These are phyloP conservation scores for Suhomyces anneliseae DNA, from an alignment of 1,139 yeast genomes.

Conservation along the genomic window DNA sequence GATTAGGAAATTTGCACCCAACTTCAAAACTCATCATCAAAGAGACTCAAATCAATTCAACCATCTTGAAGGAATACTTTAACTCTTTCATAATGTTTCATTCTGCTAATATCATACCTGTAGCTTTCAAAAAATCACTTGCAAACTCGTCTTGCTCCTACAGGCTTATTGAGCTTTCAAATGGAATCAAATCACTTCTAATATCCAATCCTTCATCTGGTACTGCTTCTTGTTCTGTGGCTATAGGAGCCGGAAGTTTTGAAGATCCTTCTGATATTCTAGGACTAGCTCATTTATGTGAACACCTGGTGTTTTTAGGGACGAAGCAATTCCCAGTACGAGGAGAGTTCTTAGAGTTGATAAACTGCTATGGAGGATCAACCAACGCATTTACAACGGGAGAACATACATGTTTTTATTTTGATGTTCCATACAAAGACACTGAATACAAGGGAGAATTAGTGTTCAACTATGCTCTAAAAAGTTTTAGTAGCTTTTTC, in stretches of 20 bases:
- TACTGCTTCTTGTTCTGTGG: slow-evolving; percentile 44
- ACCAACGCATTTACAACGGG: slow-evolving; percentile 69
- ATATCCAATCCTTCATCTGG: slow-evolving; percentile 58
- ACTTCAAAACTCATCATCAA: not conserved
- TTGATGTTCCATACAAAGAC: slow-evolving; percentile 53
- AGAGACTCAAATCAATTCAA: not conserved
- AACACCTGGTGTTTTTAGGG: slow-evolving; percentile 64
- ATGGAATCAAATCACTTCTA: slow-evolving; percentile 52
- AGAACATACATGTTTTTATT: slow-evolving; percentile 60
- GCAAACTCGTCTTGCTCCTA: slow-evolving; percentile 37
- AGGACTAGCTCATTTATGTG: slow-evolving; percentile 76
- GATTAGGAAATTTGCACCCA: slow-evolving; percentile 2
- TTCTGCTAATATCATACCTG: slow-evolving; percentile 16
- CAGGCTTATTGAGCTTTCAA: slow-evolving; percentile 46
- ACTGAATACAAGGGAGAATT: slow-evolving; percentile 22
- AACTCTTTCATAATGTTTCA: not conserved
- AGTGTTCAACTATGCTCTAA: slow-evolving; percentile 44
- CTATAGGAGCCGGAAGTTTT: slow-evolving; percentile 64
- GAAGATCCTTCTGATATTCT: slow-evolving; percentile 54
- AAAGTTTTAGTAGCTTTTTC: slow-evolving; percentile 55
- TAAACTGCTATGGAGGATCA: slow-evolving; percentile 52
- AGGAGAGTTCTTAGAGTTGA: slow-evolving; percentile 41
- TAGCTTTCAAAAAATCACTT: slow-evolving; percentile 32
- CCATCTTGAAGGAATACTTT: not conserved
- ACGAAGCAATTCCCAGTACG: slow-evolving; percentile 54